A percentile compares a stretch with the other conserved stretches of the same genome.
phyloP scores from a whole-genome alignment of 257 asterid species.

The Solanum medicagineum region DNA sequence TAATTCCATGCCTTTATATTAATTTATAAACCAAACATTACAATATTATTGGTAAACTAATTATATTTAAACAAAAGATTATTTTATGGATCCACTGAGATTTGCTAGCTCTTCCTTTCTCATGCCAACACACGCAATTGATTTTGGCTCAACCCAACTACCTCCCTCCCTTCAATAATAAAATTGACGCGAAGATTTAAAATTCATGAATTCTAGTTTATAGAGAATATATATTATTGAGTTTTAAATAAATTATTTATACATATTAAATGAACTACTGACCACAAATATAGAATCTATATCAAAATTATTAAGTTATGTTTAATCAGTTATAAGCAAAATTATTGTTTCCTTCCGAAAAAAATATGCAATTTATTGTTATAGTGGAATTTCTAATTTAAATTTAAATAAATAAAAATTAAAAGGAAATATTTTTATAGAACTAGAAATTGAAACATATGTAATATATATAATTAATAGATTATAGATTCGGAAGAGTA shows the following conservation, averaged over 20 bases:
- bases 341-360: too few species aligned
- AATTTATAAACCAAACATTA: slow-evolving; percentile 21
- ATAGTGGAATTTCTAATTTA: neutral
- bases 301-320: neutral
- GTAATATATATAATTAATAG: neutral
- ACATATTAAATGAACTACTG: neutral
- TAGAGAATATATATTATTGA: accelerated
- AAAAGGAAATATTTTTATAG: neutral
- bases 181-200: neutral
- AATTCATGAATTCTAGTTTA: neutral
- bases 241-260: neutral
- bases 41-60: neutral
- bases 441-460: neutral
- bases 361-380: neutral
- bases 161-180: neutral
- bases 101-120: neutral
- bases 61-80: neutral
- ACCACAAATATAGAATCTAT: neutral
- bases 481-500: neutral
- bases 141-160: slow-evolving; percentile 1
- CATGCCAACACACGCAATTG: neutral
- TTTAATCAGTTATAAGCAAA: too few species aligned
- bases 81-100: neutral
- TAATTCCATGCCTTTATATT: neutral
- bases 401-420: too few species aligned